Conservation (phyloP, 345 rosid genomes). For the Dimocarpus longan region DNA sequence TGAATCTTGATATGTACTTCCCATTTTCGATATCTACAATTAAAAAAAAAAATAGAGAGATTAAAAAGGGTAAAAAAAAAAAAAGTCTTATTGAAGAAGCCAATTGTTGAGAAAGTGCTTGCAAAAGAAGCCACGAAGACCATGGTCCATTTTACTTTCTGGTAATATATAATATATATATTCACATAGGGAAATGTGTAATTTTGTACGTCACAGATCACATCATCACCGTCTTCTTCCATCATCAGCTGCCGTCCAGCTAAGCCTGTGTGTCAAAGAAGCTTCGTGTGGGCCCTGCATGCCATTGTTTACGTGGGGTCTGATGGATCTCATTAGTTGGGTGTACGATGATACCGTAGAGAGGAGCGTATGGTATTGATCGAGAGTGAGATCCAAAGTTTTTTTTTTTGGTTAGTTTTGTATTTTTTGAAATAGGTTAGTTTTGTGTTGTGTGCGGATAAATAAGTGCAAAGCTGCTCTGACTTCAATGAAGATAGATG, state of each 20-base stretch:
- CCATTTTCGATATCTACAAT: too few relatives aligned
- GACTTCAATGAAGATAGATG: background rate
- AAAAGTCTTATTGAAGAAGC: background rate
- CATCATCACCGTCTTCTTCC: background rate
- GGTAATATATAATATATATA: too few relatives aligned
- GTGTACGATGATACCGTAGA: background rate
- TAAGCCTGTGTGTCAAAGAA: conserved; percentile 8
- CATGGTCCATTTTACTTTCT: background rate
- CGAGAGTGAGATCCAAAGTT: background rate
- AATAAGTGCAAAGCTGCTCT: background rate
- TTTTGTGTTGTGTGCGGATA: too few relatives aligned
- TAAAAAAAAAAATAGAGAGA: too few relatives aligned
- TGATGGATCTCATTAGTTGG: background rate
- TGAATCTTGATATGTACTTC: too few relatives aligned
- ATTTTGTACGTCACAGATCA: background rate
- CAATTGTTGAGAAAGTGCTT: background rate
- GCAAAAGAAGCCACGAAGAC: conserved; percentile 24
- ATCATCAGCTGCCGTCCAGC: conserved; percentile 32
- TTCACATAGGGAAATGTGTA: conserved; percentile 24
- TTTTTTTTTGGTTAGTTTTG: background rate
- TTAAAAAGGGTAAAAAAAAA: background rate
- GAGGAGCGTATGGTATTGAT: background rate
- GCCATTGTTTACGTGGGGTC: background rate
- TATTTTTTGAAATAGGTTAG: too few relatives aligned
- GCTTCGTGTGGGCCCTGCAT: conserved; percentile 19